Base-by-base conservation (phyloP, 495 filamentous ascomycete genomes). In the Penicillium steckii region DNA sequence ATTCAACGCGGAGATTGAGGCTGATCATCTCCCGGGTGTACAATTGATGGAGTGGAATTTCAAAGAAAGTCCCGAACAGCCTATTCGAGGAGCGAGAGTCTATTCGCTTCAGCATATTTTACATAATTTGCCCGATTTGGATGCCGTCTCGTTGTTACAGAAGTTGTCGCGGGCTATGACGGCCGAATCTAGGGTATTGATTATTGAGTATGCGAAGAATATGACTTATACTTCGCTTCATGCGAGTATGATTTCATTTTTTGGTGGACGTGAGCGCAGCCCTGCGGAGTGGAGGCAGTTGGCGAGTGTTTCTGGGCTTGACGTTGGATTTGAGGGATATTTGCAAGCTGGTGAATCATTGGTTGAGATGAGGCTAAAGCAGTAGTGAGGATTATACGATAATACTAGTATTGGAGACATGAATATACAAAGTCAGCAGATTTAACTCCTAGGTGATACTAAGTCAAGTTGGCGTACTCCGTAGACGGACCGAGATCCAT, bases 81-180 rank as follows among this genome's bases (percentile, higher is more conserved):
- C 71, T 1, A 50, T 74, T 12, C 46, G 47, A 0, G 68, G 76
- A 0, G 77, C 77, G 3, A 52, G 67, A 8, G 60, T 71, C 27
- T 81, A 81, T 41, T 67, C 64, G 4, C 66, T 78, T 0, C 64
- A 71, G 29, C 70, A 69, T 47, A 71, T 78, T 8, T 53, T 78
- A 18, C 75, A 79, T 46, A 74, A 79, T 27, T 56, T 73, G 40
- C 65, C 71, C 1, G 71, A 74, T 40, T 42, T 73, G 23, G 70
- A 71, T 22, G 66, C 68, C 2, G 62, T 65, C 29, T 55, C 64
- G 18, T 56, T 78, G 33, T 38, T 76, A 24, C 69, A 75, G 50
- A 75, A 75, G 41, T 48, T 73, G 2, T 64, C 65, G 7, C 43
- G 48, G n/a, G 75, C 74, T 1, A 80, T 81, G 77, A 65, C 52